Evolutionary conservation across 306 rosid species (phyloP), one percentile per base, ranked within the genome.

Genomic region (Castanea sativa): DNA sequence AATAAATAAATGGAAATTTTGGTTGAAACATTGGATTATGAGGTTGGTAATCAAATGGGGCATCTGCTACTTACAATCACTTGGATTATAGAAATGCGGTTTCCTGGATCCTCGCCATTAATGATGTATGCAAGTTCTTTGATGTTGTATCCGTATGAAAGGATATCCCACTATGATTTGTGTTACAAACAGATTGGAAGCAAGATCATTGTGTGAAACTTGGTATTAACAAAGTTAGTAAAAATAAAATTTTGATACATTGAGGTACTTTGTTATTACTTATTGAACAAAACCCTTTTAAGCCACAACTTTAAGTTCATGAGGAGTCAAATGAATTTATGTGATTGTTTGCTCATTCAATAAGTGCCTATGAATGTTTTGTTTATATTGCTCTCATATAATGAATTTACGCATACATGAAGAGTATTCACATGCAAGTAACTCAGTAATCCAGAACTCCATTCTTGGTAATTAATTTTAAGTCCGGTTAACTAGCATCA

Each of bases 161-260:
- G 90, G 57, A 73, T 0, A 72, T 91, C 95, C 95, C 92, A 91
- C 92, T 91, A 57, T 21, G 51, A 18, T 74, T 32, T 38, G 75
- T 29, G 78, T 49, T 52, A 2, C 56, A 72, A 65, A 53, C 1
- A 16, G 29, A 58, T 16, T 35, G 16, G 11, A 33, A 33, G 12
- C 35, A 71, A 49, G 55, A 45, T 27, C 74, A 43, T 49, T 52
- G 35, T 3, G 4, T 8, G 4, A 15, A 5, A 69, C 52, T 19
- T 69, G 64, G 64, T 58, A 58, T 21, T 10, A 21, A 25, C 16
- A 13, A 49, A 49, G 16, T 49, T 12, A 49, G 5, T 49, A 49
- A 49, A 49, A 49, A 11, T 10, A 58, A 58, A 58, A 3, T 10
- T 58, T 58, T 58, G 13, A 21, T 58, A 58, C 6, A 21, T 23